Base-by-base conservation (phyloP, 2,329 filamentous ascomycete species). In the Moelleriella libera region DNA sequence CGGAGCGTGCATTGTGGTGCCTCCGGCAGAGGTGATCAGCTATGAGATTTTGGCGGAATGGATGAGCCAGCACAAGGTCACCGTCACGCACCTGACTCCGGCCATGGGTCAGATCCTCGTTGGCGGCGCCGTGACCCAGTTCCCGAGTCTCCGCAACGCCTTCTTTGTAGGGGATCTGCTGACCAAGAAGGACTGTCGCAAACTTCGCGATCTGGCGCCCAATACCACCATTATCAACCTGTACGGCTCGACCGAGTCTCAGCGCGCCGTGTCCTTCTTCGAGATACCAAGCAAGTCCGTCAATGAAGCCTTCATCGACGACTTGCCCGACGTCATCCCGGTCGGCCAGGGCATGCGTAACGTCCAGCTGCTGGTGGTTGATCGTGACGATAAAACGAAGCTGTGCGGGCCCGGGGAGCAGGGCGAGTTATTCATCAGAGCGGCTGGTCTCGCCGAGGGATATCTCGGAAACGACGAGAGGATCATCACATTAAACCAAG, bases 91-190 rank as follows among this genome's bases (percentile, higher is more conserved):
- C 64, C 68, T 97, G 40, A 98, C 92, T 1, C 92, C 92, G 8
- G 92, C 92, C 49, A 96, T 97, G 89, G 89, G 89, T 48, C 87
- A 96, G 57, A 92, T 97, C 51, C 69, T 97, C 2, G 82, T 90
- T n/a, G 89, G 88, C 42, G 87, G 85, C 54, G 85, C 88, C 29
- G 82, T 70, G 3, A 81, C 86, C 0, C 65, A 85, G 54, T 94
- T 96, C 58, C 83, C 87, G 1, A 72, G 75, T 10, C 71, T 97
- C n/a, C 74, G 83, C 49, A 73, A 80, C 49, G 88, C 82, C 14
- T 90, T 97, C 71, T 97, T 90, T 52, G 90, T 97, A 1, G 92
- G 92, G 32, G 90, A 97, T 59, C 72, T 96, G 34, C 65, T 97
- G 44, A 94, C 88, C 52, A 94, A 82, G 60, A 76, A 80, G 58